Base-by-base conservation (phyloP, 176 grass and related monocot species). In the Bromus sterilis region DNA sequence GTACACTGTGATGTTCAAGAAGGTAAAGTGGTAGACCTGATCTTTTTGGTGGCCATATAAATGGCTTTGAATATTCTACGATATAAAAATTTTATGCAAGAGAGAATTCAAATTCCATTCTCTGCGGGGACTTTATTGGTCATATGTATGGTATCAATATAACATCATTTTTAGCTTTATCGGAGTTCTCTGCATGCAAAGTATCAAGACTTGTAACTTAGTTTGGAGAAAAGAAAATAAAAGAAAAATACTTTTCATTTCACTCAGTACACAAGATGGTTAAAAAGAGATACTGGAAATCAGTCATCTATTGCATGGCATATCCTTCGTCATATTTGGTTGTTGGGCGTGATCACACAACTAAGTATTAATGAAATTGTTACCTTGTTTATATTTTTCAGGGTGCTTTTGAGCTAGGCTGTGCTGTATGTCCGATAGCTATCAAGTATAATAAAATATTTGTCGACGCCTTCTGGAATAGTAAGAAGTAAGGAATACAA, bases 391-490 rank as follows among this genome's bases (percentile, higher is more conserved):
- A 55, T 75, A 26, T 66, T 74, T 69, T 78, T 42, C 84, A 97
- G 96, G 96, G 96, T 87, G 90, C 93, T 76, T 99, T 99, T 91
- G 96, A 99, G 79, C 89, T 99, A 66, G 93, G 72, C 6, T 99
- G 93, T 82, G 96, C 96, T 88, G 96, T 99, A 80, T 99, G 96
- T 72, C 96, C 96, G 66, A 87, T 99, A 86, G 96, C 96, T 80
- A 95, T 99, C 78, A 99, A 95, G 80, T 99, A 99, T 85, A 99
- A 99, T 81, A 99, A 95, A 89, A 95, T 99, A 88, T 99, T 99
- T 70, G 96, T 99, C 76, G 96, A 99, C 37, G 96, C 96, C 73
- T 99, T 99, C 74, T 99, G 96, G 96, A 99, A 99, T 87, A 99
- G 96, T 91, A 99, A 99, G 80, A 99, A 95, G 96, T 99, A 85